Conservation (phyloP, 306 rosid genomes). For the Fragaria ananassa region DNA sequence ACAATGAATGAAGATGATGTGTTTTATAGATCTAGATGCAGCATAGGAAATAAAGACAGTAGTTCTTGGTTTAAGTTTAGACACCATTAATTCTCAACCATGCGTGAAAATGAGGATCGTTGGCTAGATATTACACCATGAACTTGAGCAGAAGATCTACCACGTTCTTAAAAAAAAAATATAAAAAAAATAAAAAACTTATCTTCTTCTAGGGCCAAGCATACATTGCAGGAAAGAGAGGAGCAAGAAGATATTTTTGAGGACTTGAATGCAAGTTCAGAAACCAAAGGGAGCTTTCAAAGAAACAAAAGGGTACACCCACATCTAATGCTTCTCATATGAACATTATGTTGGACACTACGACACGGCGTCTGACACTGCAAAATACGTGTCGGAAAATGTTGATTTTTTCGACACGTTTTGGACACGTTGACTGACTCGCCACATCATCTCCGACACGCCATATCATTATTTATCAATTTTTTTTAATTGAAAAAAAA, state of each 20-base stretch:
- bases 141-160: conserved; percentile 2
- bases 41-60: background rate
- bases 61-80: background rate
- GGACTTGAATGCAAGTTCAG: conserved; percentile 23
- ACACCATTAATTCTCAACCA: conserved; percentile 9
- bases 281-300: conserved; percentile 24
- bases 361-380: too few species aligned
- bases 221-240: conserved; percentile 28
- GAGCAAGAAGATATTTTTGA: conserved; percentile 1
- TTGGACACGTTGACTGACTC: too few species aligned
- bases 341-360: background rate
- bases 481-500: too few species aligned
- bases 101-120: conserved; percentile 8
- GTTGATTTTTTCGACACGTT: too few species aligned
- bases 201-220: conserved; percentile 33
- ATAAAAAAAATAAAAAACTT: conserved; percentile 12
- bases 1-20: conserved; percentile 7
- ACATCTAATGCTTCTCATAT: background rate
- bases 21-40: conserved; percentile 18
- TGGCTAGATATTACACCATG: background rate
- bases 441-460: too few species aligned
- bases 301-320: background rate
- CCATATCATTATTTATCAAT: too few species aligned
- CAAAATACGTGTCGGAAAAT: too few species aligned
- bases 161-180: conserved; percentile 1